phyloP scores from a whole-genome alignment of 257 asterid species.

The Scutellaria baicalensis region DNA sequence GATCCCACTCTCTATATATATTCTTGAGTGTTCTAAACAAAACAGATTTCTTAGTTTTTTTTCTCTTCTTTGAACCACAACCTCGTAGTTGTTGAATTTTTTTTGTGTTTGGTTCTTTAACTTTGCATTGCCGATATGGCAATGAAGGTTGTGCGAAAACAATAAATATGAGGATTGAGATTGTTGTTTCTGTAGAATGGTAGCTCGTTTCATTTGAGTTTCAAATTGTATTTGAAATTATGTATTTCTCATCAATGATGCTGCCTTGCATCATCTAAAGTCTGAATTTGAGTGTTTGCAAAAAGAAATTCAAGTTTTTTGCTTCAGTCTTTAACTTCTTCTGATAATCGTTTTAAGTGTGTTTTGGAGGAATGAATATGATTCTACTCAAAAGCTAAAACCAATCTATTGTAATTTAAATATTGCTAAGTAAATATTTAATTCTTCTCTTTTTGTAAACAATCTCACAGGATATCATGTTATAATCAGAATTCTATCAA shows the following conservation, averaged over 20 bases:
- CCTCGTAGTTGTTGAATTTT: not conserved
- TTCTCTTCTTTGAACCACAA: too few species aligned
- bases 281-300: not conserved
- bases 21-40: not conserved
- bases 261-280: conserved; percentile 15
- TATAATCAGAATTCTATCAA: too few species aligned
- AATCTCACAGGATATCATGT: too few species aligned
- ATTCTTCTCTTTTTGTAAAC: too few species aligned
- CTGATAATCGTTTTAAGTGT: too few species aligned
- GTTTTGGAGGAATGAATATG: too few species aligned
- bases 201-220: not conserved
- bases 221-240: not conserved
- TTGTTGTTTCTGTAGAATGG: not conserved
- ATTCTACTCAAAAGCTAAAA: too few species aligned
- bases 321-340: too few species aligned
- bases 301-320: too few species aligned
- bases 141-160: conserved; percentile 6
- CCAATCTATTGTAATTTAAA: too few species aligned
- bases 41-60: not conserved
- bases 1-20: not conserved
- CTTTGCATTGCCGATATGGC: conserved; percentile 7
- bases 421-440: too few species aligned
- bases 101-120: conserved; percentile 6
- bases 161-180: conserved; percentile 14
- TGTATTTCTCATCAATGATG: not conserved